Evolutionary conservation across 1,284 basidiomycete genomes (phyloP).

Genomic region (Puccinia coronata): DNA sequence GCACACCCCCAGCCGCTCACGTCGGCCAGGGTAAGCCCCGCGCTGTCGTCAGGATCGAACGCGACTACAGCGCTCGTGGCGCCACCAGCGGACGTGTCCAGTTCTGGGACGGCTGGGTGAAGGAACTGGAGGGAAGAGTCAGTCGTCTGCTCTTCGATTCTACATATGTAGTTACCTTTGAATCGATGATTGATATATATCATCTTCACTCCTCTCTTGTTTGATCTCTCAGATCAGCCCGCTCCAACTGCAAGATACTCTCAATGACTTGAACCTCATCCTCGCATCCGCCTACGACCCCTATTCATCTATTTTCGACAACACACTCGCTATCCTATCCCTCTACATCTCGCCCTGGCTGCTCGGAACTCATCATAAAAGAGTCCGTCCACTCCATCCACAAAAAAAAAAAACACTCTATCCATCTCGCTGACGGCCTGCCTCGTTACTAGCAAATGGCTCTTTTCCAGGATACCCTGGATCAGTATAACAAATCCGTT

Average conservation of each 20-base stretch:
- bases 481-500: slow-evolving; percentile 67
- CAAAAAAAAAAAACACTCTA: too few relatives aligned
- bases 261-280: slow-evolving; percentile 77
- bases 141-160: slow-evolving; percentile 54
- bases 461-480: slow-evolving; percentile 67
- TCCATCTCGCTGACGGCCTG: too few relatives aligned
- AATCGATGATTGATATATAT: slow-evolving; percentile 51
- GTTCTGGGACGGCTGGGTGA: slow-evolving; percentile 60
- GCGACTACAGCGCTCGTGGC: slow-evolving; percentile 59
- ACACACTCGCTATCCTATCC: slow-evolving; percentile 70
- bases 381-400: slow-evolving; percentile 62
- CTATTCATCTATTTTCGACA: slow-evolving; percentile 68
- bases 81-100: slow-evolving; percentile 58
- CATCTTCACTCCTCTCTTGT: slow-evolving; percentile 52
- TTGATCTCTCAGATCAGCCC: slow-evolving; percentile 70
- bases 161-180: background rate
- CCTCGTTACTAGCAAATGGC: slow-evolving; percentile 70
- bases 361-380: slow-evolving; percentile 71
- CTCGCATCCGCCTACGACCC: slow-evolving; percentile 75
- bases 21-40: slow-evolving; percentile 51
- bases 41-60: slow-evolving; percentile 59
- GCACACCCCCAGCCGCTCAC: slow-evolving; percentile 18
- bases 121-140: slow-evolving; percentile 61
- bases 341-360: slow-evolving; percentile 72
- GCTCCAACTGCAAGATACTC: slow-evolving; percentile 78